Evolutionary conservation across 306 rosid species (phyloP), one percentile per base, ranked within the genome.

Genomic region (Ochetophila trinervis): DNA sequence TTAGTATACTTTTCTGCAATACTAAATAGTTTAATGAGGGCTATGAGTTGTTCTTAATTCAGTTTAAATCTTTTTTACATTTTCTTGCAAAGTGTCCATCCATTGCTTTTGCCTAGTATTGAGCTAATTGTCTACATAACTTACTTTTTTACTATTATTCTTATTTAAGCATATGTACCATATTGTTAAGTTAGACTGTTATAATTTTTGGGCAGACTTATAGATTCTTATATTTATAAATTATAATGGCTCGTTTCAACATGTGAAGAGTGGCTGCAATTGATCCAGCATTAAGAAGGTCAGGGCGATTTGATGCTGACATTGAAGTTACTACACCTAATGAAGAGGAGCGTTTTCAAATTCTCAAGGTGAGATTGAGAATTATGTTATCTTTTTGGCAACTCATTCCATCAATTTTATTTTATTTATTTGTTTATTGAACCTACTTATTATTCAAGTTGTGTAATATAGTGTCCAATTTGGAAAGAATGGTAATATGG

Each of bases 221-320:
- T 50, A 19, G 19, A 19, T 50, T 16, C 21, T 1, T 50, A 50
- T 45, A 51, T 0, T 71, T 22, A 35, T 27, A 50, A 65, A 56
- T 35, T 40, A 57, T 50, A 63, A 36, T 32, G 60, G 66, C 53
- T 81, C 60, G 62, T 71, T 67, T 77, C 1, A 57, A 20, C 71
- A 5, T 74, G 17, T 19, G 35, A 76, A 87, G 98, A 74, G 88
- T 81, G 69, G 93, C 87, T 78, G 93, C 88, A 57, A 78, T 93
- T 10, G 98, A 93, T 72, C 98, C 97, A 68, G 93, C 95, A 44
- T 75, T 89, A 55, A 84, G 98, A 81, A 81, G 98, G 77, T 75
- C 74, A 36, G 98, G 98, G 27, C 97, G 91, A 66, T 89, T 93
- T 84, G 96, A 87, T 79, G 74, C 84, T 75, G 98, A 93, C 78